Evolutionary conservation across 2,329 filamentous ascomycete species (phyloP), one percentile per base, ranked within the genome.

Genomic region (Chaetothyriales sp.): DNA sequence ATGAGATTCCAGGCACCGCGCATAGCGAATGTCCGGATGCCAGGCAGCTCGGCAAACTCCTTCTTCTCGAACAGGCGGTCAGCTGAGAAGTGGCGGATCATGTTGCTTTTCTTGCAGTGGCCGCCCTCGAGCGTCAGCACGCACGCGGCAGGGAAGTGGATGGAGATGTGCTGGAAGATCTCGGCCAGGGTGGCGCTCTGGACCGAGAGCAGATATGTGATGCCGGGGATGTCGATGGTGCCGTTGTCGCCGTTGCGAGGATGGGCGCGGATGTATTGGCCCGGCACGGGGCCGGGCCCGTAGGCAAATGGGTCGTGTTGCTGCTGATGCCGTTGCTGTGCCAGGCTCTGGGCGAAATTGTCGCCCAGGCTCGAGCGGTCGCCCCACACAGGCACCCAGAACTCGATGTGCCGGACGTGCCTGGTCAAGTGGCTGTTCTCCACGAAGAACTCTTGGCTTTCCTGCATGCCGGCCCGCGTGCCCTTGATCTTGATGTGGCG

Each of bases 1-100:
- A 86, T 83, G 25, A 88, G 73, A 62, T 88, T 88, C 84, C 84
- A 89, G 58, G 86, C 82, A 5, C 84, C 84, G 60, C 83, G 81
- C 66, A 83, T 83, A 44, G 87, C 77, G 18, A 88, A 73, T 0
- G 82, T 86, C 50, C 76, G 75, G 29, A 88, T 75, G 2, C 77
- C 76, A 2, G 70, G 65, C 2, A 85, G 69, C 10, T 62, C 60
- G 5, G 54, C 47, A 54, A 57, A 57, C 6, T 59, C 49, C 33
- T 66, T 64, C 19, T 65, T 60, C 37, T 72, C 65, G 13, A 40
- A 40, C 33, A 40, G 33, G 7, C 33, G 33, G 33, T 40, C 33
- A 13, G 33, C 33, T 15, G 33, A 40, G 62, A 81, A 82, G 54
- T 81, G 75, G 46, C 67, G 67, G 47, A 88, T 81, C 65, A 81